Conservation (phyloP, 495 filamentous ascomycete genomes). For the Aspergillus saccharolyticus region DNA sequence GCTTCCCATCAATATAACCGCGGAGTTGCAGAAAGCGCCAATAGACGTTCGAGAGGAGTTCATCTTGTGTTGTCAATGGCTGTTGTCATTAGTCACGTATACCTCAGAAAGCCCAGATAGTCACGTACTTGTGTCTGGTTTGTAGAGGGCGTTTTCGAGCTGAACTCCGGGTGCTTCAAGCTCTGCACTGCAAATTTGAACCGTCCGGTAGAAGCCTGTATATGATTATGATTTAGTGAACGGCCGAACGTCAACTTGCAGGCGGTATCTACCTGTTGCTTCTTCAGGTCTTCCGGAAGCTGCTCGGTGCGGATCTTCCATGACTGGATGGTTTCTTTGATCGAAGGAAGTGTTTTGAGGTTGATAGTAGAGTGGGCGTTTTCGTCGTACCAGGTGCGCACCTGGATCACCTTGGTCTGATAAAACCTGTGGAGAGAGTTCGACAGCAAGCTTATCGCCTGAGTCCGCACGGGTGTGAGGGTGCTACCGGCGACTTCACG, state of each 20-base stretch:
- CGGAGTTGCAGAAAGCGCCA: conserved; percentile 89
- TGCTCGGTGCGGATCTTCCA: conserved; percentile 67
- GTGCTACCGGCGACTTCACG: conserved; percentile 67
- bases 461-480: conserved; percentile 65
- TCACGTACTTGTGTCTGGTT: conserved; percentile 35
- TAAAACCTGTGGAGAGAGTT: conserved; percentile 77
- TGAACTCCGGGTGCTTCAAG: conserved; percentile 61
- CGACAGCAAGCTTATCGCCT: conserved; percentile 69
- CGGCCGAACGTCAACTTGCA: neutral
- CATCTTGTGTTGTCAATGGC: conserved; percentile 50
- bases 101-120: neutral
- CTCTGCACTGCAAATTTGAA: conserved; percentile 48
- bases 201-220: conserved; percentile 27
- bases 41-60: conserved; percentile 70
- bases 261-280: conserved; percentile 26
- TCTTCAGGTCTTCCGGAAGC: conserved; percentile 40
- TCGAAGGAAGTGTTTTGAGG: conserved; percentile 56
- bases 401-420: conserved; percentile 64
- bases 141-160: conserved; percentile 53
- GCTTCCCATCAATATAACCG: conserved; percentile 73
- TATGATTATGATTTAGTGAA: neutral
- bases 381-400: conserved; percentile 82
- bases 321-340: conserved; percentile 54
- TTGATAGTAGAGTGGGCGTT: conserved; percentile 59
- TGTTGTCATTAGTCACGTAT: conserved; percentile 13